Percentiles rank a stretch among this genome's conserved stretches.
phyloP scores from a whole-genome alignment of 441 rosid genomes.

The Euphorbia schlechtendalii region DNA sequence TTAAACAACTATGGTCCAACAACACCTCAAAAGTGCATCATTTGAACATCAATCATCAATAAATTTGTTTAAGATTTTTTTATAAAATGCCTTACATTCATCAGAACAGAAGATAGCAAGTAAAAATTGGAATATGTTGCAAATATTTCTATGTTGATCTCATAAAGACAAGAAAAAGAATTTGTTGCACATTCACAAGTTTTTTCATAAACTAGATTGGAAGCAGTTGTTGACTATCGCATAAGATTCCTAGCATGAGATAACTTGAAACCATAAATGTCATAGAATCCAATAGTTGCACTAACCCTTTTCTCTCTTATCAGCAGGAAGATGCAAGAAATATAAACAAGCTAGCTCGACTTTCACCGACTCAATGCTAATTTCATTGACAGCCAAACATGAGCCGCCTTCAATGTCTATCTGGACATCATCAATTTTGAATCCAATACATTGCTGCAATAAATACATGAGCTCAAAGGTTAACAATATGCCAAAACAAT shows the following conservation, averaged over 20 bases:
- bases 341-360: constrained; percentile 82
- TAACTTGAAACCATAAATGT: background rate
- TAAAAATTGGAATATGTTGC: background rate
- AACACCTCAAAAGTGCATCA: background rate
- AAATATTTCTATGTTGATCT: background rate
- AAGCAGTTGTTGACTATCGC: background rate
- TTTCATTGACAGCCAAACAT: constrained; percentile 28
- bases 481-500: constrained; percentile 10
- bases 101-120: background rate
- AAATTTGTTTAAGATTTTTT: constrained; percentile 6
- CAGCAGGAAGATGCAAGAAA: constrained; percentile 66
- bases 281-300: constrained; percentile 1
- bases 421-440: constrained; percentile 50
- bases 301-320: constrained; percentile 77
- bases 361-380: constrained; percentile 50
- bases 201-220: background rate
- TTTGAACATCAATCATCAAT: background rate
- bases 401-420: constrained; percentile 40
- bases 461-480: constrained; percentile 17
- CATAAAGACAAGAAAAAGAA: background rate
- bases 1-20: background rate
- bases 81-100: background rate
- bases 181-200: background rate
- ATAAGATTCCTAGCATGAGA: constrained; percentile 1
- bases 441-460: constrained; percentile 50